Evolutionary conservation across 2,329 filamentous ascomycete genomes (phyloP).

Genomic region (Emergomyces pasteurianus): DNA sequence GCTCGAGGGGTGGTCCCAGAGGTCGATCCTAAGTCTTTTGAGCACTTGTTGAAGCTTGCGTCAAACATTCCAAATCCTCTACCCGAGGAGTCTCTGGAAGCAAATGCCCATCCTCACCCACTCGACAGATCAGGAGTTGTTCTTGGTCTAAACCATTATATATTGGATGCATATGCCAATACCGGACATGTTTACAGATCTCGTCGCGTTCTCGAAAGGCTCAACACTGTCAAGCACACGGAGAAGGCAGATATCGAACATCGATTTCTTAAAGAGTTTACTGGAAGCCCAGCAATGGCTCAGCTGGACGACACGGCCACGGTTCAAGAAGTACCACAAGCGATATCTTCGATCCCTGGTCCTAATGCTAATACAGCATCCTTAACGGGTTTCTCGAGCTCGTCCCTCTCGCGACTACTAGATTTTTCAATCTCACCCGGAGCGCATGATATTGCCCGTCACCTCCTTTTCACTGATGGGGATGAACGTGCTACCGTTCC

Average conservation of each 20-base stretch:
- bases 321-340: background rate
- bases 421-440: conserved; percentile 38
- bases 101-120: background rate
- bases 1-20: conserved; percentile 36
- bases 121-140: conserved; percentile 6
- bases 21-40: conserved; percentile 33
- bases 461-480: conserved; percentile 41
- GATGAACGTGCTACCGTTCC: conserved; percentile 44
- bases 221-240: background rate
- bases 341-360: background rate
- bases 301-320: too few relatives aligned
- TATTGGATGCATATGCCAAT: conserved; percentile 9
- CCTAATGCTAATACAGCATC: background rate
- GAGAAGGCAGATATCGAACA: background rate
- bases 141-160: conserved; percentile 10
- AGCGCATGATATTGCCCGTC: conserved; percentile 39
- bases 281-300: background rate
- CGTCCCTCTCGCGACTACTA: conserved; percentile 39
- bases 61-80: background rate
- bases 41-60: conserved; percentile 25
- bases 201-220: conserved; percentile 7
- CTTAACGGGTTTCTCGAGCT: conserved; percentile 26
- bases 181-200: conserved; percentile 7
- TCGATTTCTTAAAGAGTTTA: background rate
- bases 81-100: background rate